Conservation (phyloP, 83 land plant genomes). For the Thuja plicata region DNA sequence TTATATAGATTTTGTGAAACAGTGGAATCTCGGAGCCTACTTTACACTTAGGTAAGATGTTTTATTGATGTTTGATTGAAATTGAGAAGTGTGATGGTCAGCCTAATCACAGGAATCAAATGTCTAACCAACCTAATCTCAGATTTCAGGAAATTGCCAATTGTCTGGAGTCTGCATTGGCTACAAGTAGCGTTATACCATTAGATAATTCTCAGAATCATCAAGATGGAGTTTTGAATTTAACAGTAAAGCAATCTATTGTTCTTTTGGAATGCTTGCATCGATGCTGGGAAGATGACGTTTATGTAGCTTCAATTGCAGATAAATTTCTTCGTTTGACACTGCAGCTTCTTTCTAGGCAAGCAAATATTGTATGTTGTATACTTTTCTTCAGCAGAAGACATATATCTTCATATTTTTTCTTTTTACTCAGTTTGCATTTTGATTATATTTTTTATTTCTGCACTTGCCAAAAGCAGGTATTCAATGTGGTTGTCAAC, state of each 20-base stretch:
- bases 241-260: conserved; percentile 61
- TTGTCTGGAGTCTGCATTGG: conserved; percentile 65
- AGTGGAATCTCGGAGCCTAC: conserved; percentile 92
- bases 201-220: conserved; percentile 23
- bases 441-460: background rate
- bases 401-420: too few relatives aligned
- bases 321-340: conserved; percentile 82
- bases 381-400: background rate
- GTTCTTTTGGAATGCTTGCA: conserved; percentile 63
- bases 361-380: background rate
- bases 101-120: background rate
- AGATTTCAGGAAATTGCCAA: conserved; percentile 98
- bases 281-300: conserved; percentile 90
- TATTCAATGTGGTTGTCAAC: conserved; percentile 80
- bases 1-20: conserved; percentile 80
- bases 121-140: conserved; percentile 9
- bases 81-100: background rate
- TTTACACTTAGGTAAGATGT: conserved; percentile 79
- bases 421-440: conserved; percentile 5
- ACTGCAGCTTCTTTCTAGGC: conserved; percentile 86
- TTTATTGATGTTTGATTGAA: background rate
- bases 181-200: conserved; percentile 26
- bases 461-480: conserved; percentile 29
- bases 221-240: conserved; percentile 20
- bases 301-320: conserved; percentile 61